A percentile compares a stretch with the other conserved stretches of the same genome.
Conservation (phyloP, 2,329 filamentous ascomycete genomes). For the Colletotrichum liriopes region DNA sequence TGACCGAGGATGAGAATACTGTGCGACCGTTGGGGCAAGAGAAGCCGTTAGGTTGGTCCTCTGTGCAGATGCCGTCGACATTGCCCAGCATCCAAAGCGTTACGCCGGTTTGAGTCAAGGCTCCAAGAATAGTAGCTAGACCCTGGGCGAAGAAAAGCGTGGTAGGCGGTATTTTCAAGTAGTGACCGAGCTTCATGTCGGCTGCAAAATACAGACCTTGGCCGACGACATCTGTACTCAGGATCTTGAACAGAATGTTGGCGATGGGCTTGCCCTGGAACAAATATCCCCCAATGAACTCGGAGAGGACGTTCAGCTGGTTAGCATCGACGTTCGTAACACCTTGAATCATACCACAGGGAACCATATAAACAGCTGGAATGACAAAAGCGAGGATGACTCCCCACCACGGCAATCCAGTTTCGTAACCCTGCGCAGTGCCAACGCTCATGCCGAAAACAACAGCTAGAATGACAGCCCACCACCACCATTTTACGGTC, state of each 20-base stretch:
- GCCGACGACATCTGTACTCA: slow-evolving; percentile 52
- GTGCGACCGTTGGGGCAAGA: slow-evolving; percentile 72
- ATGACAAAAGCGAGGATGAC: slow-evolving; percentile 60
- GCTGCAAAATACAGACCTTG: slow-evolving; percentile 63
- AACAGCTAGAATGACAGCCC: slow-evolving; percentile 62
- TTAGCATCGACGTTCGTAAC: slow-evolving; percentile 64
- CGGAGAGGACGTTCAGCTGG: slow-evolving; percentile 46
- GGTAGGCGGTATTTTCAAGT: slow-evolving; percentile 71
- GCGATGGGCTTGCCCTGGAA: slow-evolving; percentile 51
- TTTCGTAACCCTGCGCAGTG: slow-evolving; percentile 63
- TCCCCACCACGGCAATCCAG: slow-evolving; percentile 73
- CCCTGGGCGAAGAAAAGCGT: slow-evolving; percentile 74
- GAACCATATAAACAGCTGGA: slow-evolving; percentile 58
- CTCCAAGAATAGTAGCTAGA: slow-evolving; percentile 63
- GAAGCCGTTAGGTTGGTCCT: slow-evolving; percentile 64
- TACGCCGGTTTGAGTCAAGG: slow-evolving; percentile 55
- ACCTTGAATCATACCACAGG: slow-evolving; percentile 66
- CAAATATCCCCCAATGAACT: slow-evolving; percentile 66
- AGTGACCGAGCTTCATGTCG: slow-evolving; percentile 62
- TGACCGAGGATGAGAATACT: slow-evolving; percentile 73
- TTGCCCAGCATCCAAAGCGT: slow-evolving; percentile 54
- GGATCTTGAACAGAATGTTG: slow-evolving; percentile 55
- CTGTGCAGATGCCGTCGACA: slow-evolving; percentile 68
- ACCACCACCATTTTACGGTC: slow-evolving; percentile 74
- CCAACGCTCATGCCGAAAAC: slow-evolving; percentile 54